phyloP scores from a whole-genome alignment of 192 early-diverging fungal species.

The Entophlyctis luteolus region DNA sequence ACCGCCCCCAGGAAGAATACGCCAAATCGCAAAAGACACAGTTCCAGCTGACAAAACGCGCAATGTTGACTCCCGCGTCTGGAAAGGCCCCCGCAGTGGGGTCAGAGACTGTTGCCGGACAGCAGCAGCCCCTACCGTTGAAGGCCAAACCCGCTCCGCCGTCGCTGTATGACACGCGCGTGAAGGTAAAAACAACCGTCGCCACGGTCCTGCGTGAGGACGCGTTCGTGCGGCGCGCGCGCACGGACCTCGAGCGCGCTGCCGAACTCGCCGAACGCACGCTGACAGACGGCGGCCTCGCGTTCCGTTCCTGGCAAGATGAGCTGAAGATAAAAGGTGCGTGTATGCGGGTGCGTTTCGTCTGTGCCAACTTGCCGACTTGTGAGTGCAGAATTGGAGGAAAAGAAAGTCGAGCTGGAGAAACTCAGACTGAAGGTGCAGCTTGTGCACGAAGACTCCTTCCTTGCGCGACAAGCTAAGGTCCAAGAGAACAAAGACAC shows the following conservation, averaged over 20 bases:
- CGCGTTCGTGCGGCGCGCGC: conserved; percentile 36
- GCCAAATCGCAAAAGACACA: not conserved
- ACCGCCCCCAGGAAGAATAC: conserved; percentile 13
- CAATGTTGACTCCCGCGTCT: too few species aligned
- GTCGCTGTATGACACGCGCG: conserved; percentile 6
- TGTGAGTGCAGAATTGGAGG: conserved; percentile 27
- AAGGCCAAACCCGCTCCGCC: conserved; percentile 28
- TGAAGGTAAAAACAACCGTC: conserved; percentile 48
- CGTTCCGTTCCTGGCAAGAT: conserved; percentile 42
- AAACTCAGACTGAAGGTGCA: conserved; percentile 48
- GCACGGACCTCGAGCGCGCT: conserved; percentile 29
- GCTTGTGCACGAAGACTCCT: conserved; percentile 50
- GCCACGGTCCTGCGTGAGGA: conserved; percentile 52
- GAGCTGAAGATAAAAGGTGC: conserved; percentile 32
- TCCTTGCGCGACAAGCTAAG: conserved; percentile 40
- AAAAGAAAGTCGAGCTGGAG: conserved; percentile 37
- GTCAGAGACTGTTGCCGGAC: too few species aligned
- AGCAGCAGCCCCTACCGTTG: not conserved
- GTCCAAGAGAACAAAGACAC: conserved; percentile 38
- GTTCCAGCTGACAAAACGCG: not conserved
- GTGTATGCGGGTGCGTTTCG: not conserved
- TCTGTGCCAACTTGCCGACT: not conserved
- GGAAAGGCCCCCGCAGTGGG: too few species aligned
- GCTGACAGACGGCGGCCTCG: conserved; percentile 34
- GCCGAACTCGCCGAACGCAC: conserved; percentile 36